Base-by-base conservation (phyloP, 371 early-diverging fungal species). In the Mortierella sp. region DNA sequence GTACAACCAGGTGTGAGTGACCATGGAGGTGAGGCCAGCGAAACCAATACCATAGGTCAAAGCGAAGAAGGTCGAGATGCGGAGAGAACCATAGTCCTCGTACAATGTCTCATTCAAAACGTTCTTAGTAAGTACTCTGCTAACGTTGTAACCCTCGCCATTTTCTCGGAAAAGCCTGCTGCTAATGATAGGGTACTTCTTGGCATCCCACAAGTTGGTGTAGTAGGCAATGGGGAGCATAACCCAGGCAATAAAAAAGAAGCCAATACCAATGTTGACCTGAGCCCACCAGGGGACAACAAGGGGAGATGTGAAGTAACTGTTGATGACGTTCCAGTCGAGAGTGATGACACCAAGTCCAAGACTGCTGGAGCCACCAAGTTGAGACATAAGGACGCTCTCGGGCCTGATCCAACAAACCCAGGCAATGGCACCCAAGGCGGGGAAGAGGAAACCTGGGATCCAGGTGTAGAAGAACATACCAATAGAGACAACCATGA, bases 31-130 rank as follows among this genome's bases (percentile, higher is more conserved):
- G 20, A 93, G 83, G 22, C 88, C 85, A 16, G 91, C 90, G 55
- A 93, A 87, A 62, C 90, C 88, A 57, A 89, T 84, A 3, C 90
- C 91, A 62, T 92, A 93, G 62, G 89, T 86, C 30, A 92, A 75
- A 43, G 94, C 94, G 81, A 95, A 94, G 75, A 89, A 90, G 57
- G 89, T 85, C n/a, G 94, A 87, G 78, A 95, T 90, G 76, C 92
- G 91, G 30, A 96, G 89, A 6, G 94, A 94, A 6, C 89, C 87
- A 66, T 92, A 89, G 11, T 68, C 85, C 0, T 83, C 86, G 61
- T 77, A 80, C 75, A 93, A 93, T 11, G 76, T 87, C 28, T 86
- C 78, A 37, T 88, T 88, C 58, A 91, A 83, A 55, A 61, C 54
- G 16, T 88, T 87, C n/a, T 85, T 72, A 1, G 84, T 86, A 68